A percentile compares a stretch with the other conserved stretches of the same genome.
phyloP scores from a whole-genome alignment of 805 yeast genomes.

The Kregervanrija fluxuum region DNA sequence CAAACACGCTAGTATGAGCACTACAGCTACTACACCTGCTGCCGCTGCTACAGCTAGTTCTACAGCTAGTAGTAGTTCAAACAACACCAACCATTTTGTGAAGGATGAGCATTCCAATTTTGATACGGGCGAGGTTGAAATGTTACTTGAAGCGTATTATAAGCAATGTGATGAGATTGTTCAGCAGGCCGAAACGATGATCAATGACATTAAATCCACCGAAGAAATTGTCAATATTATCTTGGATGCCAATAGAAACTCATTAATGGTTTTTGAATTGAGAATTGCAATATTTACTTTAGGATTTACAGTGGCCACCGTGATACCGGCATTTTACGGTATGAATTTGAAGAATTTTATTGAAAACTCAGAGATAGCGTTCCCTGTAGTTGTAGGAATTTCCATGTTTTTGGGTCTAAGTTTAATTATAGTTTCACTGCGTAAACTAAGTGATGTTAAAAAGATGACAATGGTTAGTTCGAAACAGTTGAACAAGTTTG shows the following conservation, averaged over 20 bases:
- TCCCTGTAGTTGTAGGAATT: slow-evolving; percentile 45
- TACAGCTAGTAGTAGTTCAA: background rate
- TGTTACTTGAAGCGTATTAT: slow-evolving; percentile 82
- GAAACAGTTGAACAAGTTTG: slow-evolving; percentile 21
- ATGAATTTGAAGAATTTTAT: slow-evolving; percentile 77
- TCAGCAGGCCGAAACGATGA: slow-evolving; percentile 78
- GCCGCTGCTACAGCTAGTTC: too few relatives aligned
- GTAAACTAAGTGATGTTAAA: slow-evolving; percentile 53
- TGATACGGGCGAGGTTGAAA: slow-evolving; percentile 65
- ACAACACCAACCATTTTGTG: background rate
- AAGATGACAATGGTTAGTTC: slow-evolving; percentile 54
- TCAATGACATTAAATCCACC: slow-evolving; percentile 79
- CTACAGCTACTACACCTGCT: background rate
- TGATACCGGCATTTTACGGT: slow-evolving; percentile 83
- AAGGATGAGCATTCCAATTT: slow-evolving; percentile 10
- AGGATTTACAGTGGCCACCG: slow-evolving; percentile 79
- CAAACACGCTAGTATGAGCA: background rate
- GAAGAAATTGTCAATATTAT: slow-evolving; percentile 91
- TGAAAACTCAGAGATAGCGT: slow-evolving; percentile 61
- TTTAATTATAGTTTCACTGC: slow-evolving; percentile 50
- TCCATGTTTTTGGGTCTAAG: slow-evolving; percentile 48
- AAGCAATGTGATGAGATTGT: slow-evolving; percentile 91
- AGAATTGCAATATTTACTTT: slow-evolving; percentile 77
- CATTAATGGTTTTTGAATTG: slow-evolving; percentile 79
- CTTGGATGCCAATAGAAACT: slow-evolving; percentile 83